Conservation (phyloP, 139 green algal species). For the Mychonastes homosphaera region DNA sequence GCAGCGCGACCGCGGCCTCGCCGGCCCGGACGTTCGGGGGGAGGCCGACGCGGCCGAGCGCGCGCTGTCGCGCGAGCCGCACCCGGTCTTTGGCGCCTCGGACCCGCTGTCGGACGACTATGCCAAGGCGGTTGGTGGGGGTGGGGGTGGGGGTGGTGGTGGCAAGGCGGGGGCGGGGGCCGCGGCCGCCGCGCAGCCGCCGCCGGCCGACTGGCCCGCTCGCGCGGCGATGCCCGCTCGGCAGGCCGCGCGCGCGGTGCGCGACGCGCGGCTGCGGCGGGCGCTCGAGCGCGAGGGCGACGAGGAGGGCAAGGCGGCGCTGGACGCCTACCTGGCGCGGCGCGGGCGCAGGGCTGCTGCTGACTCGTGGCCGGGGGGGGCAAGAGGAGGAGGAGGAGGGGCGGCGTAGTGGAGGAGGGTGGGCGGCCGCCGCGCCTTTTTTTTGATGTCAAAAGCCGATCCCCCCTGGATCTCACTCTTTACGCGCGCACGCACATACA, state of each 20-base stretch:
- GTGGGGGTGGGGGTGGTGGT: too few relatives aligned
- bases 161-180: too few relatives aligned
- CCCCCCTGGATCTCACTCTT: neutral
- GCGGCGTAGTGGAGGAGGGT: neutral
- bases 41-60: neutral
- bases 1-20: neutral
- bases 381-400: neutral
- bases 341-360: neutral
- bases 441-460: neutral
- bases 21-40: neutral
- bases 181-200: too few relatives aligned
- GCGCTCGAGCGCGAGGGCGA: too few relatives aligned
- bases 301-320: neutral
- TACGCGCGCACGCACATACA: neutral
- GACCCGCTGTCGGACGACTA: slow-evolving; percentile 1
- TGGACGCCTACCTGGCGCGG: neutral
- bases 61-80: neutral
- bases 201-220: too few relatives aligned
- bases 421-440: neutral
- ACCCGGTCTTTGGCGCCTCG: neutral
- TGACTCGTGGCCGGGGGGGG: neutral
- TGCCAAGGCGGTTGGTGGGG: neutral
- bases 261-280: too few relatives aligned
- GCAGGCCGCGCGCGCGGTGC: too few relatives aligned
- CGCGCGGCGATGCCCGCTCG: too few relatives aligned